A percentile compares a stretch with the other conserved stretches of the same genome.
phyloP scores from a whole-genome alignment of 129 eudicot species.

The Chrysanthemum lavandulifolium region DNA sequence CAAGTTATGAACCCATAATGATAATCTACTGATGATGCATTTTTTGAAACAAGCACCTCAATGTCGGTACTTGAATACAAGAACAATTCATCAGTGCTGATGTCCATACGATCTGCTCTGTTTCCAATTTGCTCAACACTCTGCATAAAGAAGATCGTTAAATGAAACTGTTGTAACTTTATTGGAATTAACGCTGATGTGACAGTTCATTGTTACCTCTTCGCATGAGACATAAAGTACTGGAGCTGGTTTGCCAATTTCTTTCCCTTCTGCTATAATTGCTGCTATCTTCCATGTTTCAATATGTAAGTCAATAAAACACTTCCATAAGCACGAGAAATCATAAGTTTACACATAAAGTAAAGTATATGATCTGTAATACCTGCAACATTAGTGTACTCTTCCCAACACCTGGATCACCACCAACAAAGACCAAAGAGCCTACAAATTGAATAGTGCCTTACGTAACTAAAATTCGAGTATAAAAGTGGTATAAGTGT shows the following conservation, averaged over 20 bases:
- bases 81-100: slow-evolving; percentile 63
- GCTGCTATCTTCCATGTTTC: slow-evolving; percentile 67
- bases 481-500: no score
- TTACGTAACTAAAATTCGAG: not conserved
- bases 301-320: slow-evolving; percentile 7
- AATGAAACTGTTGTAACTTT: not conserved
- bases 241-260: slow-evolving; percentile 50
- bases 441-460: slow-evolving; percentile 39
- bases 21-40: not conserved
- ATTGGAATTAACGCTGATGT: not conserved
- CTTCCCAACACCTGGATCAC: slow-evolving; percentile 99
- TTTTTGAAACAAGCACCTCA: slow-evolving; percentile 51
- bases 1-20: not conserved
- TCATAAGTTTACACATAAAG: not conserved
- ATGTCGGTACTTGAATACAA: slow-evolving; percentile 80
- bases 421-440: slow-evolving; percentile 86
- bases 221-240: slow-evolving; percentile 92
- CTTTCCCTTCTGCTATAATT: slow-evolving; percentile 71
- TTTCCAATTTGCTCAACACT: slow-evolving; percentile 94
- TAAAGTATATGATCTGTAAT: slow-evolving; percentile 2
- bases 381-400: slow-evolving; percentile 90
- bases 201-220: slow-evolving; percentile 51
- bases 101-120: slow-evolving; percentile 85
- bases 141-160: slow-evolving; percentile 35
- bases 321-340: slow-evolving; percentile 3